phyloP scores from a whole-genome alignment of 2,329 filamentous ascomycete genomes.

The Diaporthe eres region DNA sequence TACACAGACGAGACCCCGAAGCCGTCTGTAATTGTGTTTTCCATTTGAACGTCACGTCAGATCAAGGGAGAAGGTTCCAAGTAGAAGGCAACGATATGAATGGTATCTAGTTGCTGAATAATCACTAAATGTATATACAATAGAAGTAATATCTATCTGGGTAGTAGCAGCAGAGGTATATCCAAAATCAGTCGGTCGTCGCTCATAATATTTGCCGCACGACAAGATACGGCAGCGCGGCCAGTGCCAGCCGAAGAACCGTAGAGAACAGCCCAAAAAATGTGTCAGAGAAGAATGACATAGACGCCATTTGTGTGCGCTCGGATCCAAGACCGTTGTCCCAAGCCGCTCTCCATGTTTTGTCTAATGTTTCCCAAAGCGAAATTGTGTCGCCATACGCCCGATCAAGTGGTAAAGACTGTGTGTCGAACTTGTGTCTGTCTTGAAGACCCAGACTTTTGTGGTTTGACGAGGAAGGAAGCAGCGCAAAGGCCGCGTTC shows the following conservation, averaged over 20 bases:
- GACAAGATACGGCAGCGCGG: slow-evolving; percentile 34
- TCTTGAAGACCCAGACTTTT: neutral
- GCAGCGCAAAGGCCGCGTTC: neutral
- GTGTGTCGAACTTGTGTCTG: slow-evolving; percentile 24
- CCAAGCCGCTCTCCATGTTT: neutral
- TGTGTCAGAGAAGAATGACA: neutral
- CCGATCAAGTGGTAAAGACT: slow-evolving; percentile 19
- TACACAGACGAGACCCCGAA: neutral
- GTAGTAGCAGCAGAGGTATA: slow-evolving; percentile 24
- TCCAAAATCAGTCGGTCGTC: slow-evolving; percentile 28
- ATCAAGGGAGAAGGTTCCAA: neutral
- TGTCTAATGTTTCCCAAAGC: neutral
- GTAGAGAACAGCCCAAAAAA: slow-evolving; percentile 8
- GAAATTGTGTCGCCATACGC: neutral
- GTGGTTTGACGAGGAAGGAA: neutral
- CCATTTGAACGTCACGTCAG: neutral
- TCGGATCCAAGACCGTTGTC: slow-evolving; percentile 1
- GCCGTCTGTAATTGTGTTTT: neutral
- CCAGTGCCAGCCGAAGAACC: slow-evolving; percentile 17
- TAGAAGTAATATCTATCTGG: slow-evolving; percentile 28
- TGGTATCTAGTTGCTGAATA: slow-evolving; percentile 28
- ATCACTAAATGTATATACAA: slow-evolving; percentile 27
- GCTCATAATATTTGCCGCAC: slow-evolving; percentile 38
- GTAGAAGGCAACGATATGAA: neutral
- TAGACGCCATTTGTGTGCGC: neutral